Evolutionary conservation across 306 rosid genomes (phyloP).

Genomic region (Dryas alaskensis): DNA sequence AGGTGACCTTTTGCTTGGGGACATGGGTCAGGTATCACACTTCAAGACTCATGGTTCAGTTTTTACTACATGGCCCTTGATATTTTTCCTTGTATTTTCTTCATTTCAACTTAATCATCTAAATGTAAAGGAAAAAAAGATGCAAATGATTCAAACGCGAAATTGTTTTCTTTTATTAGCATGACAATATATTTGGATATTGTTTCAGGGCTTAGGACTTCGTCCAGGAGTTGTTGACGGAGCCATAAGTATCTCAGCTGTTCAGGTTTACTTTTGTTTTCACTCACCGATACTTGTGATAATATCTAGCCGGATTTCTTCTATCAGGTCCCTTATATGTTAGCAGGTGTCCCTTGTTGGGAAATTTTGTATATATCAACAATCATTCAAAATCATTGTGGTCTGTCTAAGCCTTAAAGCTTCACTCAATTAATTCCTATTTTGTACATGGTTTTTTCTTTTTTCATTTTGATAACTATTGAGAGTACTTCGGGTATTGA

Average conservation of each 20-base stretch:
- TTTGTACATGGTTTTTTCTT: neutral
- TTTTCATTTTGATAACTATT: neutral
- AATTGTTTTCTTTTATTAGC: neutral
- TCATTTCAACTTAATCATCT: neutral
- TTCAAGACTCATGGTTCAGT: neutral
- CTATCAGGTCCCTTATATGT: neutral
- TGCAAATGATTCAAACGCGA: neutral
- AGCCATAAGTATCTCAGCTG: conserved; percentile 89
- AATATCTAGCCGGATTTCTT: neutral
- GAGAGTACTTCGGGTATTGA: neutral
- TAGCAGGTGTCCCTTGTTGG: neutral
- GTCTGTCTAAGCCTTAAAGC: neutral
- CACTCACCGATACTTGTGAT: neutral
- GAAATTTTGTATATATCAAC: neutral
- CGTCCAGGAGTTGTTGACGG: conserved; percentile 92
- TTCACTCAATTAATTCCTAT: neutral
- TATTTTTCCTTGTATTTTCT: neutral
- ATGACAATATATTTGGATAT: neutral
- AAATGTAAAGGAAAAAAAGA: neutral
- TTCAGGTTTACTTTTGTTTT: conserved; percentile 59
- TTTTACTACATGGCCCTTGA: neutral
- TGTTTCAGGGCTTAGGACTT: conserved; percentile 84
- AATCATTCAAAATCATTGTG: neutral
- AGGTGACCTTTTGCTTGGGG: conserved; percentile 86
- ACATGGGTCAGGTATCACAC: conserved; percentile 87